Percentiles rank a stretch among this genome's conserved stretches.
Evolutionary conservation across 2,329 filamentous ascomycete species (phyloP).

Genomic region (Sphaerulina musiva): DNA sequence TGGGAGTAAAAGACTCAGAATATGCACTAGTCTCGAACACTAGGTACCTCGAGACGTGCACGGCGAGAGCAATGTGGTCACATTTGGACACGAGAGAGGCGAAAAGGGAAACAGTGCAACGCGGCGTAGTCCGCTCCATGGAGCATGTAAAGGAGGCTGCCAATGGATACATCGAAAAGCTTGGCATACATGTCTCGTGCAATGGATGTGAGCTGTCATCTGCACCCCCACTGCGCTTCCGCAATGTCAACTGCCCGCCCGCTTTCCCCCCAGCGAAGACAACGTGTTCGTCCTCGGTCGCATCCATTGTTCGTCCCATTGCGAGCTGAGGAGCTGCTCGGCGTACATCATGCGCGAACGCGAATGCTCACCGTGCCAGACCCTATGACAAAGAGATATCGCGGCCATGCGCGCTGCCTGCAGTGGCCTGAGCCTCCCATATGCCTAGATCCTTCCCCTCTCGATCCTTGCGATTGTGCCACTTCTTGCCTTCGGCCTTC

Average conservation of each 20-base stretch:
- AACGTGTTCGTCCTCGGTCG: no score
- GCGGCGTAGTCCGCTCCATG: not conserved
- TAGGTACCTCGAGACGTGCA: not conserved
- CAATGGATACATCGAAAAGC: not conserved
- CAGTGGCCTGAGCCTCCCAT: slow-evolving; percentile 36
- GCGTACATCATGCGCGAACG: no score
- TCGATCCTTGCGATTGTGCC: slow-evolving; percentile 38
- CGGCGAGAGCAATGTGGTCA: not conserved
- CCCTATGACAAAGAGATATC: not conserved
- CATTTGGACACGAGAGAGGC: not conserved
- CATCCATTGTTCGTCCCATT: no score
- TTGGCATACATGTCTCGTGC: not conserved
- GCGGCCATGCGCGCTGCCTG: not conserved
- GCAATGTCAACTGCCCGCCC: no score
- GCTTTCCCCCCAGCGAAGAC: no score
- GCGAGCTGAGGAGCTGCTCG: no score
- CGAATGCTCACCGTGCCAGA: not conserved
- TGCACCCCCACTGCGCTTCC: no score
- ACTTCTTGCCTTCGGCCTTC: slow-evolving; percentile 38
- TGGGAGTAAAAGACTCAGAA: not conserved
- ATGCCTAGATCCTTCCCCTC: slow-evolving; percentile 40
- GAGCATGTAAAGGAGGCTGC: not conserved
- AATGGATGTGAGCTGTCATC: not conserved
- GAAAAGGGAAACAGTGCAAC: not conserved
- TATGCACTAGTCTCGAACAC: not conserved